phyloP scores from a whole-genome alignment of 192 early-diverging fungal species.

The Coemansia sp. region DNA sequence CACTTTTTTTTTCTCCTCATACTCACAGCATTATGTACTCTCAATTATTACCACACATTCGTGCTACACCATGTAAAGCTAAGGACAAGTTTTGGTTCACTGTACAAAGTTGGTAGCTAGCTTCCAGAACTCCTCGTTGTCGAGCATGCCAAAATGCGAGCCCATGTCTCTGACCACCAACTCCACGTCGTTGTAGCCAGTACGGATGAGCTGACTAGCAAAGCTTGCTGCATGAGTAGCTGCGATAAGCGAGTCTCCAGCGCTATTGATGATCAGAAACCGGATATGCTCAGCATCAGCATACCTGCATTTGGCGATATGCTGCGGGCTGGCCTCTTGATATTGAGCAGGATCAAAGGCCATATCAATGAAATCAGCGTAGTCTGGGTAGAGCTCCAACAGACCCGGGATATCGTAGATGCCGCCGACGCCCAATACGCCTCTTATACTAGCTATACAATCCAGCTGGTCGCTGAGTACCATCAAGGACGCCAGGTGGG shows the following conservation, averaged over 20 bases:
- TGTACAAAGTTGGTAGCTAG: slow-evolving; percentile 29
- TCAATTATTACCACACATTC: neutral
- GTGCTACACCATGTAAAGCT: neutral
- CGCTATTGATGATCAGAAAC: slow-evolving; percentile 65
- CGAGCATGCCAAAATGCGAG: slow-evolving; percentile 26
- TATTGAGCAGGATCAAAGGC: slow-evolving; percentile 61
- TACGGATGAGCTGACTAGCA: slow-evolving; percentile 22
- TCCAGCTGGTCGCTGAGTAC: slow-evolving; percentile 53
- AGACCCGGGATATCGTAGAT: slow-evolving; percentile 80
- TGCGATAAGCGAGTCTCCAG: slow-evolving; percentile 70
- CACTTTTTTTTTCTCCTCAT: neutral
- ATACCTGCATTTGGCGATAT: neutral
- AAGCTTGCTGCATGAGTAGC: slow-evolving; percentile 55
- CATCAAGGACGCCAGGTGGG: slow-evolving; percentile 66
- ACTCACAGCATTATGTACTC: neutral
- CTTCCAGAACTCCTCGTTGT: slow-evolving; percentile 31
- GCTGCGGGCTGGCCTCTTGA: slow-evolving; percentile 19
- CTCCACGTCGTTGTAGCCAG: slow-evolving; percentile 24
- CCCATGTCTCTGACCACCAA: slow-evolving; percentile 30
- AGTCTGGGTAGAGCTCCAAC: slow-evolving; percentile 63
- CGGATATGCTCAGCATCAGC: slow-evolving; percentile 39
- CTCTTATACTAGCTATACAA: slow-evolving; percentile 42
- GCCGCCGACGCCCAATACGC: slow-evolving; percentile 76
- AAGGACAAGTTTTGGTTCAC: neutral
- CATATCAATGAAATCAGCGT: slow-evolving; percentile 69